Evolutionary conservation across 768 basidiomycete genomes (phyloP).

Genomic region (Cyathus striatus): DNA sequence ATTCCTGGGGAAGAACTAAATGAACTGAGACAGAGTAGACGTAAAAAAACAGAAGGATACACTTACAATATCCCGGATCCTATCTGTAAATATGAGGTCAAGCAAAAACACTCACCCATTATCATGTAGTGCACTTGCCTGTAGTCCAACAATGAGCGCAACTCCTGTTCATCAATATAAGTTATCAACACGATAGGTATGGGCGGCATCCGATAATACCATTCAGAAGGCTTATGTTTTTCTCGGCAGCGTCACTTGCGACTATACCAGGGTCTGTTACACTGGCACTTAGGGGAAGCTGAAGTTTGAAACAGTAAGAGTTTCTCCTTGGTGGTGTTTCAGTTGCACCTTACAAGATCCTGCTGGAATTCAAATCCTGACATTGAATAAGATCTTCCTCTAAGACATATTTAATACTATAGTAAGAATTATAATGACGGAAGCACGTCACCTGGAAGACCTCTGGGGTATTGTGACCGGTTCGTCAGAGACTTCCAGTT

Average conservation of each 20-base stretch:
- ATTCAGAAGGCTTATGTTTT: conserved; percentile 71
- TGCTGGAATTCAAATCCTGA: conserved; percentile 77
- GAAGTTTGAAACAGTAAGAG: neutral
- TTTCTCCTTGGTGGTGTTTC: neutral
- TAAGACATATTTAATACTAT: conserved; percentile 5
- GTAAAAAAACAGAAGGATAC: neutral
- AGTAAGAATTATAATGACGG: neutral
- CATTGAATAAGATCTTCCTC: conserved; percentile 61
- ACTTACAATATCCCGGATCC: conserved; percentile 92
- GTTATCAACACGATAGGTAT: conserved; percentile 1
- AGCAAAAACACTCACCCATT: neutral
- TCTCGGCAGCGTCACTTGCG: conserved; percentile 49
- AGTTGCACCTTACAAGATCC: conserved; percentile 39
- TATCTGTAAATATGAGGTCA: conserved; percentile 39
- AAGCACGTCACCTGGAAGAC: conserved; percentile 25
- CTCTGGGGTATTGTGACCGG: conserved; percentile 30
- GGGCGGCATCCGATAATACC: conserved; percentile 39
- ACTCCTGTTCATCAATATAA: conserved; percentile 46
- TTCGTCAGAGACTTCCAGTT: conserved; percentile 75
- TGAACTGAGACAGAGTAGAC: neutral
- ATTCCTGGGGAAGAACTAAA: conserved; percentile 87
- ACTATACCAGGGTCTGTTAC: conserved; percentile 62
- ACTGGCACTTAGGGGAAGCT: conserved; percentile 71
- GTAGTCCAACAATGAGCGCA: conserved; percentile 77
- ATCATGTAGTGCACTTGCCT: conserved; percentile 38